Conservation (phyloP, 306 rosid species). For the Leucaena leucocephala region DNA sequence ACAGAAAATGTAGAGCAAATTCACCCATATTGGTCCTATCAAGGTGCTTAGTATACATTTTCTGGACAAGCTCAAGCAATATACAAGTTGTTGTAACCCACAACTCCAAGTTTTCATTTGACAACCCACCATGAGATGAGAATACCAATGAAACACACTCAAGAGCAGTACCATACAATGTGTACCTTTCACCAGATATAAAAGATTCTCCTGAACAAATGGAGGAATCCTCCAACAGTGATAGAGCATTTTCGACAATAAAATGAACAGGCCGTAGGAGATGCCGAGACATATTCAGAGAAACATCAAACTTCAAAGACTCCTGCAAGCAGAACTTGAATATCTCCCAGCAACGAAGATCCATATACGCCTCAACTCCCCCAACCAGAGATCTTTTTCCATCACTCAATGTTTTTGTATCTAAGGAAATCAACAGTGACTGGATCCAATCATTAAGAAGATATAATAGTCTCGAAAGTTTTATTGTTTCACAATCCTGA, state of each 20-base stretch:
- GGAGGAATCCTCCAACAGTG: slow-evolving; percentile 39
- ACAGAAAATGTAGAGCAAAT: slow-evolving; percentile 55
- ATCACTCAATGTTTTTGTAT: slow-evolving; percentile 46
- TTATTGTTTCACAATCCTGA: slow-evolving; percentile 56
- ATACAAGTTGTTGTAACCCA: slow-evolving; percentile 66
- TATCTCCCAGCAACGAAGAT: slow-evolving; percentile 81
- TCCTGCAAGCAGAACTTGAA: slow-evolving; percentile 78
- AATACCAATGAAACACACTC: slow-evolving; percentile 75
- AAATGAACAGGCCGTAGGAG: slow-evolving; percentile 60
- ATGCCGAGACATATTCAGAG: slow-evolving; percentile 66
- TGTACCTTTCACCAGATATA: slow-evolving; percentile 46
- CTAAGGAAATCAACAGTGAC: slow-evolving; percentile 71
- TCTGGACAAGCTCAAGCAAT: slow-evolving; percentile 63
- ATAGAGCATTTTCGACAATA: slow-evolving; percentile 56
- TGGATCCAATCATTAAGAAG: slow-evolving; percentile 78
- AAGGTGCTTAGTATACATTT: slow-evolving; percentile 47
- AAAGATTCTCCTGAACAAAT: slow-evolving; percentile 34
- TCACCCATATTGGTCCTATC: slow-evolving; percentile 46
- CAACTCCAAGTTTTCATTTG: slow-evolving; percentile 67
- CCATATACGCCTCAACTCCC: slow-evolving; percentile 58
- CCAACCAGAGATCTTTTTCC: slow-evolving; percentile 42
- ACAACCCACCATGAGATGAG: slow-evolving; percentile 76
- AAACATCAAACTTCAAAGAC: slow-evolving; percentile 52
- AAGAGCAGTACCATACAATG: slow-evolving; percentile 53
- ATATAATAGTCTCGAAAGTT: slow-evolving; percentile 55